Percentiles rank a stretch among this genome's conserved stretches.
Evolutionary conservation across 192 early-diverging fungal genomes (phyloP).

Genomic region (Coemansia sp.): DNA sequence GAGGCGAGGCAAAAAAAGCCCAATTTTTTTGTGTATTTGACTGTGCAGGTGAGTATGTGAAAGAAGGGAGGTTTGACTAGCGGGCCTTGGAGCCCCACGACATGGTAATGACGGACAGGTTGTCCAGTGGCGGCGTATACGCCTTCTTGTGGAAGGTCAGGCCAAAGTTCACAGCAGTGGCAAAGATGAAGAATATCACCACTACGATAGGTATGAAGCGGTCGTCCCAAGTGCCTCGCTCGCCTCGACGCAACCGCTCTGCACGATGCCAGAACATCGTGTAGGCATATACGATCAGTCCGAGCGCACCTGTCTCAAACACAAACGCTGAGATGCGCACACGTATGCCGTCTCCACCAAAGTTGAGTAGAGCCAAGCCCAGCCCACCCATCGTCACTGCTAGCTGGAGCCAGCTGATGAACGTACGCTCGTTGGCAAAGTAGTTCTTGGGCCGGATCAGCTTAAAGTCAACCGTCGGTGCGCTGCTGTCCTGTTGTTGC

Average conservation of each 20-base stretch:
- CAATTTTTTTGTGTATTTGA: not conserved
- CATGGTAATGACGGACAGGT: slow-evolving; percentile 63
- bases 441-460: slow-evolving; percentile 71
- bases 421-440: slow-evolving; percentile 92
- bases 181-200: slow-evolving; percentile 56
- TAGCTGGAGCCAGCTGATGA: slow-evolving; percentile 80
- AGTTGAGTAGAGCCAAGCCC: slow-evolving; percentile 71
- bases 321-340: slow-evolving; percentile 56
- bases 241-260: slow-evolving; percentile 51
- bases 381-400: slow-evolving; percentile 67
- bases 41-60: not conserved
- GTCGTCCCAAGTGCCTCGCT: slow-evolving; percentile 58
- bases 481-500: slow-evolving; percentile 13
- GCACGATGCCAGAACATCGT: slow-evolving; percentile 54
- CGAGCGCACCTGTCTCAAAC: slow-evolving; percentile 55
- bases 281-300: slow-evolving; percentile 58
- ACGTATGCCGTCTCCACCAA: slow-evolving; percentile 58
- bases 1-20: not conserved
- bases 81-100: slow-evolving; percentile 39
- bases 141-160: slow-evolving; percentile 60
- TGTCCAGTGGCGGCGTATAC: slow-evolving; percentile 53
- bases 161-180: slow-evolving; percentile 60
- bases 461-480: slow-evolving; percentile 47
- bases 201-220: slow-evolving; percentile 48
- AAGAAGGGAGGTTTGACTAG: not conserved